Evolutionary conservation across 768 basidiomycete genomes (phyloP).

Genomic region (Paxillus rubicundulus): DNA sequence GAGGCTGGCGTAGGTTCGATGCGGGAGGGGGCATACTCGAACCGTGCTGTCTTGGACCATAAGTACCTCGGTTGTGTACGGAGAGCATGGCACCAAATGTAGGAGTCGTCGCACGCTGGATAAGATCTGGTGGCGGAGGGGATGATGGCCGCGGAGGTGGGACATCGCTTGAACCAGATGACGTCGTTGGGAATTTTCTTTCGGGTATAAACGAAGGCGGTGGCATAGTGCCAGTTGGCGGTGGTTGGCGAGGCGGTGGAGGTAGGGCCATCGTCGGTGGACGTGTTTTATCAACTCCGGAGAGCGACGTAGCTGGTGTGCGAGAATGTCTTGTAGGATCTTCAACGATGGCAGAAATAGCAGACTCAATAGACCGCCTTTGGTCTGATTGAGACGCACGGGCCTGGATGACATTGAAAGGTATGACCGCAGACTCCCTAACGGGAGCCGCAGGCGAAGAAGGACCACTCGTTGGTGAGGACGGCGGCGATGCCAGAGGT

Average conservation of each 20-base stretch:
- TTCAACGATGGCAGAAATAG: conserved; percentile 50
- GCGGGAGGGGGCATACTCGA: conserved; percentile 73
- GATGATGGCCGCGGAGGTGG: conserved; percentile 89
- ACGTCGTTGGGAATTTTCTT: conserved; percentile 45
- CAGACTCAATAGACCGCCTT: conserved; percentile 71
- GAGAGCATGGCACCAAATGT: conserved; percentile 65
- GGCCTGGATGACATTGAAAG: conserved; percentile 44
- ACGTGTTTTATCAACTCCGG: conserved; percentile 68
- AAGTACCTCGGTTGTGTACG: conserved; percentile 48
- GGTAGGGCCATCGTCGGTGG: conserved; percentile 86
- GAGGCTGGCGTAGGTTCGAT: conserved; percentile 62
- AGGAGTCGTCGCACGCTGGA: conserved; percentile 88
- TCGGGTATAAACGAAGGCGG: conserved; percentile 80
- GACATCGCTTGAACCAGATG: conserved; percentile 48
- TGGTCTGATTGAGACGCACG: conserved; percentile 58
- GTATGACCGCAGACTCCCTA: conserved; percentile 50
- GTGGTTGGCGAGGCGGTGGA: conserved; percentile 74
- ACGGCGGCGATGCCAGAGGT: conserved; percentile 43
- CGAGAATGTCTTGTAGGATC: conserved; percentile 53
- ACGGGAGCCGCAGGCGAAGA: conserved; percentile 40
- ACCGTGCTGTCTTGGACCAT: conserved; percentile 59
- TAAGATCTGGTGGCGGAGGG: conserved; percentile 88
- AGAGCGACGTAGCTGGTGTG: conserved; percentile 55
- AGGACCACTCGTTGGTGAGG: conserved; percentile 24
- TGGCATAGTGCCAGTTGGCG: conserved; percentile 67